phyloP scores from a whole-genome alignment of 768 basidiomycete genomes.

The Tylopilus felleus region DNA sequence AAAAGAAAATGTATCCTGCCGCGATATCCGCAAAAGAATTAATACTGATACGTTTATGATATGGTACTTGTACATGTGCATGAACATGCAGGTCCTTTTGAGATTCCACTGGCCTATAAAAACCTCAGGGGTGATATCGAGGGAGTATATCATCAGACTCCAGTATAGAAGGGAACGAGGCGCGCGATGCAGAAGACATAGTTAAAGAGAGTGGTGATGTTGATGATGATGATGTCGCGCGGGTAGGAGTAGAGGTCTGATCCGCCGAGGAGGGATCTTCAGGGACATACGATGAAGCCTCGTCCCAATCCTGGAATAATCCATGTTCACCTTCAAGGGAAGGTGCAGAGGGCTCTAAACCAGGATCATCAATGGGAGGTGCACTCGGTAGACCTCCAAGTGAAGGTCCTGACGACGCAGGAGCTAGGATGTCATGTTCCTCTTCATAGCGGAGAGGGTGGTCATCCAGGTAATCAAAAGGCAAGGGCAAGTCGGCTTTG shows the following conservation, averaged over 20 bases:
- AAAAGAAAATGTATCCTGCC: neutral
- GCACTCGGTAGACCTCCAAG: constrained; percentile 39
- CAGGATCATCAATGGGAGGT: constrained; percentile 28
- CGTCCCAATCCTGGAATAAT: constrained; percentile 23
- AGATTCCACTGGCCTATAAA: neutral
- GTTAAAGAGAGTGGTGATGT: neutral
- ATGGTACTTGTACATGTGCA: constrained; percentile 28
- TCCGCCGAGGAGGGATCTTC: constrained; percentile 1
- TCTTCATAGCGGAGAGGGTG: constrained; percentile 38
- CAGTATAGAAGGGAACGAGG: constrained; percentile 5
- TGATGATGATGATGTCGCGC: neutral
- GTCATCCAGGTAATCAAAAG: constrained; percentile 32
- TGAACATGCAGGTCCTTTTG: constrained; percentile 8
- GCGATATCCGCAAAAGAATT: constrained; percentile 17
- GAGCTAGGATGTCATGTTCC: constrained; percentile 29
- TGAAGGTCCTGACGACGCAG: constrained; percentile 43
- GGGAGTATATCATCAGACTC: constrained; percentile 23
- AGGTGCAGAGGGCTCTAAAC: constrained; percentile 49
- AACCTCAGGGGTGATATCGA: constrained; percentile 27
- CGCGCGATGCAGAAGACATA: neutral
- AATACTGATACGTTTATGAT: constrained; percentile 18
- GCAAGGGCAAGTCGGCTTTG: constrained; percentile 41
- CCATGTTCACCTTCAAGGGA: constrained; percentile 23
- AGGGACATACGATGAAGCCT: constrained; percentile 1
- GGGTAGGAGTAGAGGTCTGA: neutral